These are phyloP conservation scores for Pestalotiopsis sp. DNA, from an alignment of 2,329 filamentous ascomycete species.

Conservation along the genomic window DNA sequence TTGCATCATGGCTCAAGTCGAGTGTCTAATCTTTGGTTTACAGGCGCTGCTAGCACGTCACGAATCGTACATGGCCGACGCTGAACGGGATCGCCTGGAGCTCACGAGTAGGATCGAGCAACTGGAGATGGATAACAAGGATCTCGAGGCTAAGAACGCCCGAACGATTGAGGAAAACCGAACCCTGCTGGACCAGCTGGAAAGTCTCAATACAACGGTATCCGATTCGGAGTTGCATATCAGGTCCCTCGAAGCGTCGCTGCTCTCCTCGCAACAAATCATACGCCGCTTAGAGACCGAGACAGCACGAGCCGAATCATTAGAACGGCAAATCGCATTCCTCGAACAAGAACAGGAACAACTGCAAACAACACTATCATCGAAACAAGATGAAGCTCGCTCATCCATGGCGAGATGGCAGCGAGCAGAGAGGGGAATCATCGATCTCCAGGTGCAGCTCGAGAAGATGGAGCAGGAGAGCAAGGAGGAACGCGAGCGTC, in stretches of 20 bases:
- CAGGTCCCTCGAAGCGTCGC: slow-evolving; percentile 72
- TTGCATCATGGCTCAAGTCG: slow-evolving; percentile 29
- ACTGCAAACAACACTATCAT: slow-evolving; percentile 67
- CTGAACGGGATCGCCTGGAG: slow-evolving; percentile 78
- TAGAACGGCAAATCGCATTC: slow-evolving; percentile 78
- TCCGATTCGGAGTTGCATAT: slow-evolving; percentile 80
- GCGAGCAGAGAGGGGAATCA: slow-evolving; percentile 78
- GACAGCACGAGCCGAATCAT: slow-evolving; percentile 71
- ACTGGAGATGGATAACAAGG: slow-evolving; percentile 73
- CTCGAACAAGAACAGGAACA: slow-evolving; percentile 81
- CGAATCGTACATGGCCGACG: slow-evolving; percentile 92
- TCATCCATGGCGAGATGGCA: slow-evolving; percentile 82
- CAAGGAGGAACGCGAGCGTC: slow-evolving; percentile 76
- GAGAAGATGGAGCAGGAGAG: slow-evolving; percentile 87
- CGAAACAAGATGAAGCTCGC: slow-evolving; percentile 73
- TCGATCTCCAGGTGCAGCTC: slow-evolving; percentile 81
- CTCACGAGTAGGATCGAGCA: slow-evolving; percentile 73
- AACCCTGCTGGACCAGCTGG: slow-evolving; percentile 78
- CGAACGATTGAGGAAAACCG: slow-evolving; percentile 82
- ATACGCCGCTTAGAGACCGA: slow-evolving; percentile 74
- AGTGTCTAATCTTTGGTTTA: slow-evolving; percentile 70
- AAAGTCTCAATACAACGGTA: slow-evolving; percentile 78
- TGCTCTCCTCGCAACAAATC: slow-evolving; percentile 77
- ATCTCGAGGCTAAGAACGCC: slow-evolving; percentile 76
- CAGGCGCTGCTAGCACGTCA: slow-evolving; percentile 91